Evolutionary conservation across 352 stramenopile species (phyloP).

Genomic region (Phytophthora citricola): DNA sequence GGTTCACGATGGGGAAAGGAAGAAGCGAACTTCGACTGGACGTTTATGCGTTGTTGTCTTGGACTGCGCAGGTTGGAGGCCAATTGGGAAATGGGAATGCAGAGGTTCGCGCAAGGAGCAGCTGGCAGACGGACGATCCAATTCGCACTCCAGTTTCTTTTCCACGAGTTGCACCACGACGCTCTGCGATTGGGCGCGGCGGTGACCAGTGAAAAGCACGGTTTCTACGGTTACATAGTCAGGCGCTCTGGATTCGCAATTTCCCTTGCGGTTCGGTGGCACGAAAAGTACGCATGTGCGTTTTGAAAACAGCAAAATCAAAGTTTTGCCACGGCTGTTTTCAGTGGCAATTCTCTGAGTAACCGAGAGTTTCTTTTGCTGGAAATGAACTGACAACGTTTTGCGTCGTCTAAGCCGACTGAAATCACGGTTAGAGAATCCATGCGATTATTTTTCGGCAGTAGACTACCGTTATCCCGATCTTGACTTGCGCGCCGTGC

Average conservation of each 20-base stretch:
- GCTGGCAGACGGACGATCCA: constrained; percentile 15
- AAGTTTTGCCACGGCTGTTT: no score
- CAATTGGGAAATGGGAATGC: constrained; percentile 49
- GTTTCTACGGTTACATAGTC: constrained; percentile 25
- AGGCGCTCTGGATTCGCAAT: background rate
- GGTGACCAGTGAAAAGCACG: constrained; percentile 18
- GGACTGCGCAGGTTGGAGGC: constrained; percentile 6
- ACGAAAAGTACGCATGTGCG: background rate
- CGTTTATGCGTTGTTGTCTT: background rate
- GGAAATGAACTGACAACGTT: background rate
- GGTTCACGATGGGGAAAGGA: constrained; percentile 9
- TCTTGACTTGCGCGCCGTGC: background rate
- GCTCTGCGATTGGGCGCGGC: constrained; percentile 5
- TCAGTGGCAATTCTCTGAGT: background rate
- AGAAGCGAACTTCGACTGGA: constrained; percentile 9
- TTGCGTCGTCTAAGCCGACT: no score
- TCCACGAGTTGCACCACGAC: constrained; percentile 6
- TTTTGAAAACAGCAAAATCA: no score
- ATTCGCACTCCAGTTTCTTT: constrained; percentile 8
- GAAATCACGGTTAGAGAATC: background rate
- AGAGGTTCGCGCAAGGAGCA: constrained; percentile 17
- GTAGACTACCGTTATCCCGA: background rate
- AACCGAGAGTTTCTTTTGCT: background rate
- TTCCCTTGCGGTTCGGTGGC: background rate
- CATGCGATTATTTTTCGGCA: background rate